phyloP scores from a whole-genome alignment of 2,329 filamentous ascomycete species.

The Cytospora paraplurivora region DNA sequence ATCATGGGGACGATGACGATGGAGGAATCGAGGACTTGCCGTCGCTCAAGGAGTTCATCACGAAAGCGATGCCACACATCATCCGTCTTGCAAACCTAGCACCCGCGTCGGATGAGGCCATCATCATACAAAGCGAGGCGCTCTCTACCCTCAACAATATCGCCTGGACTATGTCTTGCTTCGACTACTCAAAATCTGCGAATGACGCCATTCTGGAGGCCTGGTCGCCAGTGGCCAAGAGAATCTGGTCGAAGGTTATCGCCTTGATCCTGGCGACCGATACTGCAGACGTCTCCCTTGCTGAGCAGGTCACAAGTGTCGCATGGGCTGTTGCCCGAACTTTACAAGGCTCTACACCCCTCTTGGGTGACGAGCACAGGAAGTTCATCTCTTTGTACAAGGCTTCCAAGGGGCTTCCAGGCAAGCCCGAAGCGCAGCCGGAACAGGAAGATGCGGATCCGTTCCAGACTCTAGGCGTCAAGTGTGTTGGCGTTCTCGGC shows the following conservation, averaged over 20 bases:
- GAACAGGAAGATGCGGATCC: conserved; percentile 49
- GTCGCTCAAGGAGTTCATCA: conserved; percentile 52
- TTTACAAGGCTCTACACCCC: conserved; percentile 51
- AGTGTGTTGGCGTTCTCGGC: conserved; percentile 67
- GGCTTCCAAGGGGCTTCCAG: conserved; percentile 49
- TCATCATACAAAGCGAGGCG: conserved; percentile 54
- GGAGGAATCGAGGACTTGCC: conserved; percentile 54
- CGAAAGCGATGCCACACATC: conserved; percentile 50
- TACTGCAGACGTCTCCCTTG: conserved; percentile 62
- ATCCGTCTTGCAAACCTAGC: conserved; percentile 49
- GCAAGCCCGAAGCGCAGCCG: conserved; percentile 24
- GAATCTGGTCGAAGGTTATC: conserved; percentile 61
- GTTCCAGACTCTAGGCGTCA: conserved; percentile 64
- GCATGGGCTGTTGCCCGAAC: conserved; percentile 66
- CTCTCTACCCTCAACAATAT: conserved; percentile 67
- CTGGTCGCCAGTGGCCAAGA: conserved; percentile 57
- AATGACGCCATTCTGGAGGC: conserved; percentile 54
- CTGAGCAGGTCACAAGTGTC: conserved; percentile 64
- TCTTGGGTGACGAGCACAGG: conserved; percentile 56
- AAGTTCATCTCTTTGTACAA: conserved; percentile 69
- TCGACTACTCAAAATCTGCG: conserved; percentile 59
- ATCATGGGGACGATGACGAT: conserved; percentile 46
- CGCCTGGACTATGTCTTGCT: conserved; percentile 64
- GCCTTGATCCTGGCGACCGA: conserved; percentile 60
- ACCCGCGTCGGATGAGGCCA: conserved; percentile 44